phyloP scores from a whole-genome alignment of 805 yeast genomes.

The Yarrowia sp. region DNA sequence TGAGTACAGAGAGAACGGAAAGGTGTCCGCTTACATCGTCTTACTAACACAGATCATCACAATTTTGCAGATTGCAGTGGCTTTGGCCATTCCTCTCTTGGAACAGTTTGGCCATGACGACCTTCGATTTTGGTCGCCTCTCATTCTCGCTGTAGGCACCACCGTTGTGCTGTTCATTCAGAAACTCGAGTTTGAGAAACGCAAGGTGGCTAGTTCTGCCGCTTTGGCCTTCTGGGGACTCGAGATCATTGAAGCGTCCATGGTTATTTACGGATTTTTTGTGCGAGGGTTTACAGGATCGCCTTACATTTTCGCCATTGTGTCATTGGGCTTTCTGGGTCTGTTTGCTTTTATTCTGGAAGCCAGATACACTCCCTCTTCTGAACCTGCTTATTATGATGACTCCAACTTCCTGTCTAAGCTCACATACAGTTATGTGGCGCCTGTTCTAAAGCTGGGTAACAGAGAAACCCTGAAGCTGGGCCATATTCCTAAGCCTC shows the following conservation, averaged over 20 bases:
- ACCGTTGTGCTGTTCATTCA: conserved; percentile 13
- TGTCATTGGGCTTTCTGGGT: not conserved
- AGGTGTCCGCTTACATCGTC: not conserved
- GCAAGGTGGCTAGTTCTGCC: conserved; percentile 42
- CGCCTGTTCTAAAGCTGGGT: not conserved
- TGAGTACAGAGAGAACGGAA: not conserved
- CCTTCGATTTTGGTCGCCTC: conserved; percentile 38
- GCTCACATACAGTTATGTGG: conserved; percentile 15
- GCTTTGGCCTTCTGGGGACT: conserved; percentile 44
- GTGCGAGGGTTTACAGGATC: conserved; percentile 23
- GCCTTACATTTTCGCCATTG: conserved; percentile 13
- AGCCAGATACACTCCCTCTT: conserved; percentile 45
- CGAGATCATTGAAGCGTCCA: conserved; percentile 32
- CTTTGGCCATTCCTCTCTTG: conserved; percentile 2
- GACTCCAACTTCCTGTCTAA: conserved; percentile 9
- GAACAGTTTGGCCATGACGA: conserved; percentile 13
- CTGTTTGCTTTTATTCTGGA: conserved; percentile 43
- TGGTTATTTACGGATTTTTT: conserved; percentile 41
- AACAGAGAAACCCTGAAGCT: not conserved
- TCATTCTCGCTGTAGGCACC: conserved; percentile 35
- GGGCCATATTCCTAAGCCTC: conserved; percentile 15
- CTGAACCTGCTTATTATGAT: conserved; percentile 21
- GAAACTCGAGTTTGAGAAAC: conserved; percentile 32
- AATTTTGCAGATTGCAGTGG: not conserved
- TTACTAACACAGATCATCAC: conserved; percentile 29